phyloP scores from a whole-genome alignment of 768 basidiomycete genomes.

The Panus rudis region DNA sequence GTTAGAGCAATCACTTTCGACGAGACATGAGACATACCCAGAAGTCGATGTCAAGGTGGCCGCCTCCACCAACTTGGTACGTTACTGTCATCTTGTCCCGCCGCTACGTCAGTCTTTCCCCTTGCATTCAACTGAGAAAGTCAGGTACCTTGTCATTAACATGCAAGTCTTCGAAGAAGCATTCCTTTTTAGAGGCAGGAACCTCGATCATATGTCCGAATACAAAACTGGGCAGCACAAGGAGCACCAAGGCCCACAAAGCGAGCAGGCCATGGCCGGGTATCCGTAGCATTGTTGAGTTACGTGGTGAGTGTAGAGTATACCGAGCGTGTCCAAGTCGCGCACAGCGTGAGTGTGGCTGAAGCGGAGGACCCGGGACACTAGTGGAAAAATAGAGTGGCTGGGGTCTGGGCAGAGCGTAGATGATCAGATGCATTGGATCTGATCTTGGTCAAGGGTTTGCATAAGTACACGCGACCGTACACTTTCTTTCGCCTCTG shows the following conservation, averaged over 20 bases:
- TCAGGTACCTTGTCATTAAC: slow-evolving; percentile 73
- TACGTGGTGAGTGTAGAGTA: too few species aligned
- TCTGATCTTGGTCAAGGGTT: slow-evolving; percentile 10
- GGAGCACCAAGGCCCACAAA: slow-evolving; percentile 34
- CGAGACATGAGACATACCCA: slow-evolving; percentile 61
- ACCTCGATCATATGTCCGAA: slow-evolving; percentile 70
- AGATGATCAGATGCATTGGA: background rate
- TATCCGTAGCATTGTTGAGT: slow-evolving; percentile 30
- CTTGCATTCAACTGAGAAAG: background rate
- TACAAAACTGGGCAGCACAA: slow-evolving; percentile 27
- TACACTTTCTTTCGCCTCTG: slow-evolving; percentile 13
- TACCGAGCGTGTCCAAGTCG: too few species aligned
- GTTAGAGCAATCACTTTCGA: too few species aligned
- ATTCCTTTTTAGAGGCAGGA: slow-evolving; percentile 77
- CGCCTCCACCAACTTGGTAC: slow-evolving; percentile 97
- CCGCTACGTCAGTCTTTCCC: background rate
- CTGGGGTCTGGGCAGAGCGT: slow-evolving; percentile 2
- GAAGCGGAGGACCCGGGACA: slow-evolving; percentile 10
- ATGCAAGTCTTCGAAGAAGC: slow-evolving; percentile 94
- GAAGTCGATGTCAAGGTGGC: slow-evolving; percentile 96
- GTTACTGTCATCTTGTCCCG: slow-evolving; percentile 88
- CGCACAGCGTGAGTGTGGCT: too few species aligned
- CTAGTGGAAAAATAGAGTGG: background rate
- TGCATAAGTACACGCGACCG: slow-evolving; percentile 11
- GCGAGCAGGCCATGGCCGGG: slow-evolving; percentile 34